phyloP scores from a whole-genome alignment of 2,329 filamentous ascomycete species.

The Helotiales sp. region DNA sequence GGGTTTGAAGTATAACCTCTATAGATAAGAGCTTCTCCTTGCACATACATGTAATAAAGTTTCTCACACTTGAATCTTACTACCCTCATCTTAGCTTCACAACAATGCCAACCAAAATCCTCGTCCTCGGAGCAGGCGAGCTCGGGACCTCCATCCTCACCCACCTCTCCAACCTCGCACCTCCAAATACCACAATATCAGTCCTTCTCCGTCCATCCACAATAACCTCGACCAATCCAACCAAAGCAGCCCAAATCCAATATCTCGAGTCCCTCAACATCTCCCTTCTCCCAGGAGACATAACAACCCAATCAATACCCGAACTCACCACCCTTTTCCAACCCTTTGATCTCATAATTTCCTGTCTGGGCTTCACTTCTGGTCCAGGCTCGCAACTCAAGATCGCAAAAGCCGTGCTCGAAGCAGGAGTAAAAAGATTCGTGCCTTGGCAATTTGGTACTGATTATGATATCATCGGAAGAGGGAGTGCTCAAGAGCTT shows the following conservation, averaged over 20 bases:
- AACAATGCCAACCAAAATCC: constrained; percentile 37
- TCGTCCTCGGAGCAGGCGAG: constrained; percentile 68
- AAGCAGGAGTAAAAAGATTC: constrained; percentile 50
- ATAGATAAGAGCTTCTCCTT: background rate
- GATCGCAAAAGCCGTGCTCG: constrained; percentile 54
- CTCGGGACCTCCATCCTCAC: constrained; percentile 58
- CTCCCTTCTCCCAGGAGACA: constrained; percentile 28
- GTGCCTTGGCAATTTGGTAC: constrained; percentile 76
- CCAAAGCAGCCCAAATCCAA: constrained; percentile 32
- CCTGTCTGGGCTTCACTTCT: constrained; percentile 60
- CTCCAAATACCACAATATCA: constrained; percentile 42
- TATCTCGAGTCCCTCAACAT: constrained; percentile 14
- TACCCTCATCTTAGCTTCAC: background rate
- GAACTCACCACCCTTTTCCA: constrained; percentile 46
- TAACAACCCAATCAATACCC: constrained; percentile 36
- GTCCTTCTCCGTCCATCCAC: constrained; percentile 54
- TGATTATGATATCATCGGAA: constrained; percentile 66
- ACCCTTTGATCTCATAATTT: constrained; percentile 55
- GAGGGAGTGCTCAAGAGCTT: constrained; percentile 58
- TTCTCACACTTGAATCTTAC: background rate
- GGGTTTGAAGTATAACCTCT: background rate
- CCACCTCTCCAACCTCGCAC: constrained; percentile 48
- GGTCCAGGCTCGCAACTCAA: constrained; percentile 57
- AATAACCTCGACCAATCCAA: constrained; percentile 40
- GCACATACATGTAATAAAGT: background rate